These are phyloP conservation scores for Paecilomyces sp. DNA, from an alignment of 2,329 filamentous ascomycete species.

Conservation along the genomic window DNA sequence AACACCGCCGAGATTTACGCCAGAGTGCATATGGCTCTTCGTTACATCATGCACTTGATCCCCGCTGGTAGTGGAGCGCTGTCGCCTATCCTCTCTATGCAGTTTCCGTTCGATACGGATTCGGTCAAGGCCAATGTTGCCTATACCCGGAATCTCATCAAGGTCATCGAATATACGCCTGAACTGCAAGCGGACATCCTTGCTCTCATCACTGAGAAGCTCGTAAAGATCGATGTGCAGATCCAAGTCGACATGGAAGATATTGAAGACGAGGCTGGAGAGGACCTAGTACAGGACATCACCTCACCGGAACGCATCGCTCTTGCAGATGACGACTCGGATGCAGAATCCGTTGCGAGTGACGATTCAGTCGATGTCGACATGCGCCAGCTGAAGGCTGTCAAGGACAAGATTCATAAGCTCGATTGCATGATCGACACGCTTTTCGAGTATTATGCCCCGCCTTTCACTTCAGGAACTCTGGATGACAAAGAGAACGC, in stretches of 20 bases:
- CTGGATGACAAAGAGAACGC: constrained; percentile 62
- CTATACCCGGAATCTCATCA: constrained; percentile 81
- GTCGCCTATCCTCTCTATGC: constrained; percentile 56
- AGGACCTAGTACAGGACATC: constrained; percentile 53
- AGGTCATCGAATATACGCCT: constrained; percentile 68
- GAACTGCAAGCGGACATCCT: constrained; percentile 74
- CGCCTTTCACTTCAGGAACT: constrained; percentile 62
- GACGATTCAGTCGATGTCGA: constrained; percentile 50
- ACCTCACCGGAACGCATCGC: constrained; percentile 30
- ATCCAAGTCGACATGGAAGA: constrained; percentile 93
- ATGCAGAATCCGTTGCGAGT: constrained; percentile 54
- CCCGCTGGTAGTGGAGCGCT: constrained; percentile 69
- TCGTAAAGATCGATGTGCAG: constrained; percentile 92
- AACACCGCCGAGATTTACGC: constrained; percentile 59
- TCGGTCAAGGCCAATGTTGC: constrained; percentile 71
- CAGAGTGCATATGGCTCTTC: constrained; percentile 68
- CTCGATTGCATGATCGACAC: constrained; percentile 85
- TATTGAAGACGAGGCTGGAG: constrained; percentile 78
- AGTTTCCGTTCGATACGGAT: constrained; percentile 72
- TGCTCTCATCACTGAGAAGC: constrained; percentile 71
- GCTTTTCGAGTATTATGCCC: constrained; percentile 75
- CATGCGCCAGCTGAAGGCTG: constrained; percentile 51
- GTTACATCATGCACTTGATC: constrained; percentile 70
- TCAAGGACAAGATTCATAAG: constrained; percentile 80
- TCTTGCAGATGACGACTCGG: constrained; percentile 54